Percentiles rank a stretch among this genome's conserved stretches.
phyloP scores from a whole-genome alignment of 768 basidiomycete genomes.

The Suillus brevipes region DNA sequence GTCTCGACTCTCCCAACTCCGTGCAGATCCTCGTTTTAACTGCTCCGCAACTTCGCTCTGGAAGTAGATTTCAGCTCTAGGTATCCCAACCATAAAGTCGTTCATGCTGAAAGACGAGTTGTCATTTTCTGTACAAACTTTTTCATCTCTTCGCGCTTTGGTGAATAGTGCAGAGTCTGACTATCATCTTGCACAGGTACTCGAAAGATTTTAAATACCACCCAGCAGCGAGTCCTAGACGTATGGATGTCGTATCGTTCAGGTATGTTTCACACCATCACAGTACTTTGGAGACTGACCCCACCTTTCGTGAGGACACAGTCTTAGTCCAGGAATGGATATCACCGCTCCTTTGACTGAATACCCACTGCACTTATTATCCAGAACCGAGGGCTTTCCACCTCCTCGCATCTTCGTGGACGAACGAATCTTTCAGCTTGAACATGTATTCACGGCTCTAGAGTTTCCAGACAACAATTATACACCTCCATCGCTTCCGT shows the following conservation, averaged over 20 bases:
- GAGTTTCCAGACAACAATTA: too few relatives aligned
- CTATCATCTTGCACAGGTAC: slow-evolving; percentile 51
- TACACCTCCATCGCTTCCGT: too few relatives aligned
- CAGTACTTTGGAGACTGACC: not conserved
- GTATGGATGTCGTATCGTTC: not conserved
- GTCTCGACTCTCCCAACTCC: not conserved
- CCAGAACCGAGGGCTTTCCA: not conserved
- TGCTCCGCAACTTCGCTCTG: slow-evolving; percentile 43
- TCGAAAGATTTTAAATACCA: slow-evolving; percentile 80
- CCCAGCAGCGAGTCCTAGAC: slow-evolving; percentile 74
- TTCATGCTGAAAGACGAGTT: slow-evolving; percentile 65
- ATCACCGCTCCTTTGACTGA: not conserved
- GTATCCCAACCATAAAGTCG: slow-evolving; percentile 42
- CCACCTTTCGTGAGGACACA: not conserved
- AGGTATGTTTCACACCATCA: not conserved
- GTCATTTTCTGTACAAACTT: not conserved
- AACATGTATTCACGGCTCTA: too few relatives aligned
- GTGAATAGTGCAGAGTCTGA: not conserved
- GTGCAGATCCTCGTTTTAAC: slow-evolving; percentile 37
- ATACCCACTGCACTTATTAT: not conserved
- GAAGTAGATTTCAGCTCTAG: slow-evolving; percentile 44
- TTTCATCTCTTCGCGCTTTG: not conserved
- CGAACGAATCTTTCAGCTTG: not conserved
- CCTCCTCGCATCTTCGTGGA: not conserved
- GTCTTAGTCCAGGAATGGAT: not conserved